Evolutionary conservation across 345 rosid genomes (phyloP), one percentile per base, ranked within the genome.

Genomic region (Cardiospermum halicacabum): DNA sequence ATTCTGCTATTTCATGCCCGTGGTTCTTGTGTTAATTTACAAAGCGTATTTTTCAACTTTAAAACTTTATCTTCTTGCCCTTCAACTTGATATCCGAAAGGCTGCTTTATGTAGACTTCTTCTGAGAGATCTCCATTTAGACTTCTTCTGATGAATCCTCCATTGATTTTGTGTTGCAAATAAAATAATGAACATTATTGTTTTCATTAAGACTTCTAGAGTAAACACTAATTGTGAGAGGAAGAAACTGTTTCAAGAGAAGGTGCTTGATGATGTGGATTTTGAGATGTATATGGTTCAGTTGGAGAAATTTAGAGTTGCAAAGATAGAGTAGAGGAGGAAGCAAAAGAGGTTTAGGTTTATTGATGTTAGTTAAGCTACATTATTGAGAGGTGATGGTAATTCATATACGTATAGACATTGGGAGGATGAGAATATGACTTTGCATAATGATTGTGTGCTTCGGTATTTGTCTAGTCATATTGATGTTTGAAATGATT

Each of bases 361-460:
- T 48, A 62, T 91, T 2, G 96, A 91, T 59, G 76, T 76, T 0
- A 89, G 85, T 1, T 80, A 74, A 59, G 92, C 86, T 0, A 75
- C 76, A 74, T 59, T 81, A 71, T 57, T 91, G 64, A 71, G 97
- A 61, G 89, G 90, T 0, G 94, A 91, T 25, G 97, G 96, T 15
- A 94, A 91, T 62, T 94, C 92, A 0, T 82, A 88, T 66, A 50
- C 68, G 53, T 89, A 78, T 27, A 94, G 97, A 24, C 94, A 89
- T 53, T 66, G 67, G 77, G 72, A 79, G 0, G 68, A 83, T 25
- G 94, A 82, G 32, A 91, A 91, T 27, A 96, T 86, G 31, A 71
- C 88, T 0, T 57, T 91, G 77, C 75, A 45, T 45, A 45, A 45
- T 7, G 83, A 80, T 50, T 80, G 83, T 55, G 80, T 80, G 30